Conservation (phyloP, 306 rosid genomes). For the Abrus precatorius region DNA sequence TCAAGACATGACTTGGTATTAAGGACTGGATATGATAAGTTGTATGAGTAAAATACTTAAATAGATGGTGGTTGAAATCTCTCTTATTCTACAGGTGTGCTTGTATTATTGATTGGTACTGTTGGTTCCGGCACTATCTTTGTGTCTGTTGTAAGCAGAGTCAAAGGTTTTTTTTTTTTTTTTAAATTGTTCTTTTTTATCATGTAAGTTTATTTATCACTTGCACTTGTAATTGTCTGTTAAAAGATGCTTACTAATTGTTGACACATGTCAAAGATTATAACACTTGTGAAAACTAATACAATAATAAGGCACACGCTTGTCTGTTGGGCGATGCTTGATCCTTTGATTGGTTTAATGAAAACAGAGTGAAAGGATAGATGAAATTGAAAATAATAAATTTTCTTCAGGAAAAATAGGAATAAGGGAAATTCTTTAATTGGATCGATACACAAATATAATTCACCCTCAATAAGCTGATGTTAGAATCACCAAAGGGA, state of each 20-base stretch:
- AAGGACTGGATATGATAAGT: conserved; percentile 39
- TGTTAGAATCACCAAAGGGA: too few relatives aligned
- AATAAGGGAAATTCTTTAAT: too few relatives aligned
- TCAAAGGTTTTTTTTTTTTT: conserved; percentile 35
- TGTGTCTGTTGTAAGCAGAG: conserved; percentile 48
- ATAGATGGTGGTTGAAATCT: conserved; percentile 45
- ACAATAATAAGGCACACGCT: not conserved
- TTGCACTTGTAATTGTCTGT: conserved; percentile 40
- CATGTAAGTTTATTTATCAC: conserved; percentile 24
- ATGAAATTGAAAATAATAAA: too few relatives aligned
- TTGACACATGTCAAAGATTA: conserved; percentile 14
- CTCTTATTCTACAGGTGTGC: conserved; percentile 39
- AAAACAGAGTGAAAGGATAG: too few relatives aligned
- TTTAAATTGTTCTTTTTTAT: not conserved
- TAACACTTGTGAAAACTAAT: not conserved
- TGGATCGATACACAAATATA: too few relatives aligned
- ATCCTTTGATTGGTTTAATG: too few relatives aligned
- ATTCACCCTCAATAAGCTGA: too few relatives aligned
- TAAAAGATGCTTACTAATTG: conserved; percentile 12
- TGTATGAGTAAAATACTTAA: conserved; percentile 38
- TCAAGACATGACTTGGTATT: conserved; percentile 46
- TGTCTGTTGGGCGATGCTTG: too few relatives aligned
- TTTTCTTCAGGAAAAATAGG: too few relatives aligned
- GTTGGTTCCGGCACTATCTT: conserved; percentile 36
- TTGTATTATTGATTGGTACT: conserved; percentile 49